phyloP scores from a whole-genome alignment of 1,284 basidiomycete species.

The Marasmius tenuissimus region DNA sequence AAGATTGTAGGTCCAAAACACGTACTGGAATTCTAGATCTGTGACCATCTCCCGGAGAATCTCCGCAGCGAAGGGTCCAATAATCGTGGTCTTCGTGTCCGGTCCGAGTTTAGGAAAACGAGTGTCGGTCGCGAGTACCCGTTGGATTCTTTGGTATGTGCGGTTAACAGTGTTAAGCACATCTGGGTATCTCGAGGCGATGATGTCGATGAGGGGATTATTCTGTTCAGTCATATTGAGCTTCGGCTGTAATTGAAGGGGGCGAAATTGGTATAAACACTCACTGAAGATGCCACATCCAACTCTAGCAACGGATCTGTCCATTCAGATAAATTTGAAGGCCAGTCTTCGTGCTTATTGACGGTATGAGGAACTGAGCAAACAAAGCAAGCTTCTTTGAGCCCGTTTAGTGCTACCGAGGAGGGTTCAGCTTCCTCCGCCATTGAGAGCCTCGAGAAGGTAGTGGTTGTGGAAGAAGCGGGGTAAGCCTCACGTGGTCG shows the following conservation, averaged over 20 bases:
- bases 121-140: neutral
- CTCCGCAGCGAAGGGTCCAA: neutral
- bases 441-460: no score
- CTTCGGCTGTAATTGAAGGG: neutral
- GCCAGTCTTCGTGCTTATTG: neutral
- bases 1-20: neutral
- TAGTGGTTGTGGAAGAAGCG: no score
- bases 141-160: neutral
- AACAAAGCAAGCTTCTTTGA: neutral
- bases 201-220: no score
- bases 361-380: neutral
- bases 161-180: neutral
- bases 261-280: neutral
- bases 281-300: no score
- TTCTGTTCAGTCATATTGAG: neutral
- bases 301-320: neutral
- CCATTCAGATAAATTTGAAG: neutral
- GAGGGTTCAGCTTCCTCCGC: no score
- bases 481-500: no score
- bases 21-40: neutral
- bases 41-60: neutral
- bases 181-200: no score
- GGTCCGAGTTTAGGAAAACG: neutral
- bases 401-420: neutral
- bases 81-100: neutral